Evolutionary conservation across 495 filamentous ascomycete species (phyloP).

Genomic region (Aspergillus cavernicola): DNA sequence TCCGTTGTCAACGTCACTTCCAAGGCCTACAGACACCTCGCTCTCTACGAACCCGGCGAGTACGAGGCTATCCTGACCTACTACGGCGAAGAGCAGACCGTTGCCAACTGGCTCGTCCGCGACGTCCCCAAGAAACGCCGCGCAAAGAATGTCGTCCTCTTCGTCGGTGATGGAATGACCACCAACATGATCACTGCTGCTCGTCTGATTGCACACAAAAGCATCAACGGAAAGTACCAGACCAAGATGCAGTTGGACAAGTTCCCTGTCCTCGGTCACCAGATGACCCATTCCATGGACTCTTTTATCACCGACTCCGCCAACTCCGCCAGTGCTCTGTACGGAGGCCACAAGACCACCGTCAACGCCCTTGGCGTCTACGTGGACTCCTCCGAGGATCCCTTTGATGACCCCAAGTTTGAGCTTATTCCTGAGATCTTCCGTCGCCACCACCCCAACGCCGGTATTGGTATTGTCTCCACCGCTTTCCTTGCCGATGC

Average conservation of each 20-base stretch:
- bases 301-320: slow-evolving; percentile 74
- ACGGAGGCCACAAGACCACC: slow-evolving; percentile 69
- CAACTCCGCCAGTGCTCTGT: slow-evolving; percentile 70
- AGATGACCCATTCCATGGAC: slow-evolving; percentile 71
- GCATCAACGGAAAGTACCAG: slow-evolving; percentile 71
- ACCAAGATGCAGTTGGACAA: slow-evolving; percentile 63
- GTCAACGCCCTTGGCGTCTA: slow-evolving; percentile 74
- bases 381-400: slow-evolving; percentile 59
- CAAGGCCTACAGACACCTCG: slow-evolving; percentile 64
- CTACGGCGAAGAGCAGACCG: slow-evolving; percentile 59
- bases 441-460: slow-evolving; percentile 52
- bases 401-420: slow-evolving; percentile 72
- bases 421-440: slow-evolving; percentile 74
- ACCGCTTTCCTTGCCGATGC: slow-evolving; percentile 71
- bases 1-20: slow-evolving; percentile 67
- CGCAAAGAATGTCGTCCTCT: slow-evolving; percentile 75
- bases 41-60: slow-evolving; percentile 64
- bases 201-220: slow-evolving; percentile 70
- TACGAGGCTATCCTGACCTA: slow-evolving; percentile 69
- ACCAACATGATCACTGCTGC: slow-evolving; percentile 74
- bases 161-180: slow-evolving; percentile 78
- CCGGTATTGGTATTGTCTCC: slow-evolving; percentile 54
- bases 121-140: slow-evolving; percentile 58
- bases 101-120: slow-evolving; percentile 67
- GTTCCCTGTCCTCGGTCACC: slow-evolving; percentile 68